Evolutionary conservation across 495 filamentous ascomycete species (phyloP).

Genomic region (Amniculicola lignicola): DNA sequence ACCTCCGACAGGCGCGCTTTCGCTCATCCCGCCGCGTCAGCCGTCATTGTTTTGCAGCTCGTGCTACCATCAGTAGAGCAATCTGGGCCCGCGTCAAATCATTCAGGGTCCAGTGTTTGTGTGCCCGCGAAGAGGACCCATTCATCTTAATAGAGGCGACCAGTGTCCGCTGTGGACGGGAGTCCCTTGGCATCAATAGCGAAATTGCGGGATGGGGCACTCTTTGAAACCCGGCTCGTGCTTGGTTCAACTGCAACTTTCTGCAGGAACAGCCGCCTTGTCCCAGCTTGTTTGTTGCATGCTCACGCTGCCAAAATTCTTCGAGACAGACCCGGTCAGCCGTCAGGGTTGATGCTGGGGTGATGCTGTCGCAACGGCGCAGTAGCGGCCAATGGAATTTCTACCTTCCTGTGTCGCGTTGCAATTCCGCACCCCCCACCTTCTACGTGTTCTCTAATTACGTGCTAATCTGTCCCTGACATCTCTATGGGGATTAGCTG

Average conservation of each 20-base stretch:
- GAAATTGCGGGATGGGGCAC: conserved; percentile 26
- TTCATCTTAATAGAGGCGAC: conserved; percentile 17
- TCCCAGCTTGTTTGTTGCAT: conserved; percentile 1
- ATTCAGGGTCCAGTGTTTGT: conserved; percentile 22
- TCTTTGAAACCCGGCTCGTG: conserved; percentile 29
- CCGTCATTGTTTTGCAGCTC: too few species aligned
- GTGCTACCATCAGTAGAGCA: too few species aligned
- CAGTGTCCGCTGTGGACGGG: conserved; percentile 14
- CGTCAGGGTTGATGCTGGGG: conserved; percentile 24
- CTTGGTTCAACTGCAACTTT: background rate
- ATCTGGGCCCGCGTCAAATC: conserved; percentile 15
- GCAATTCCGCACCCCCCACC: conserved; percentile 3
- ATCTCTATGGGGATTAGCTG: conserved; percentile 4
- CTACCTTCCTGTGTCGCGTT: conserved; percentile 13
- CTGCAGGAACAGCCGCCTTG: conserved; percentile 27
- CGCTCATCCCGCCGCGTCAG: too few species aligned
- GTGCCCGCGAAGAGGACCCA: background rate
- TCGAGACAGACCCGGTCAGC: conserved; percentile 26
- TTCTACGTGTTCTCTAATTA: conserved; percentile 13
- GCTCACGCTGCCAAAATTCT: conserved; percentile 11
- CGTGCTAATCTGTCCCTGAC: conserved; percentile 32
- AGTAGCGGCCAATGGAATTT: conserved; percentile 15
- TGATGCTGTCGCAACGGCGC: conserved; percentile 15
- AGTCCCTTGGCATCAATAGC: conserved; percentile 12
- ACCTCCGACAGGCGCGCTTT: too few species aligned